Evolutionary conservation across 2,329 filamentous ascomycete species (phyloP).

Genomic region (Clonostachys rhizophaga): DNA sequence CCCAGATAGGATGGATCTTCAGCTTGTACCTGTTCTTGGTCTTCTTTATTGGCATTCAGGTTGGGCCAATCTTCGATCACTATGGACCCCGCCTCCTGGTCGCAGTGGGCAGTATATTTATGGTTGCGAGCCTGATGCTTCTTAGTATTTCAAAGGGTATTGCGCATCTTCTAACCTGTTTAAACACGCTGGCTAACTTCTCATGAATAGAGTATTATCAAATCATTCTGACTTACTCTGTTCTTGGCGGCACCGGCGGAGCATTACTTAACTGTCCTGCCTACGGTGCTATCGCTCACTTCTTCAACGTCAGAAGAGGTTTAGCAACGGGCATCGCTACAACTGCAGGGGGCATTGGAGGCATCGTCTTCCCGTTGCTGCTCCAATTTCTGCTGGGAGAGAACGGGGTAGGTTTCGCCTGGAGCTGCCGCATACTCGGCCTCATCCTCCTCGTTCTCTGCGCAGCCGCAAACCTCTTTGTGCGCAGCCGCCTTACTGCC

Average conservation of each 20-base stretch:
- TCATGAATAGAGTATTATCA: constrained; percentile 39
- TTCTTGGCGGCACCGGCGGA: constrained; percentile 33
- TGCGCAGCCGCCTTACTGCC: constrained; percentile 11
- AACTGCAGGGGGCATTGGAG: constrained; percentile 10
- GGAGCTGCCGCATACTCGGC: constrained; percentile 23
- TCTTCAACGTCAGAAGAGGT: not conserved
- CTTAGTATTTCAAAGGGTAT: constrained; percentile 37
- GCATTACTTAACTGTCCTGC: constrained; percentile 26
- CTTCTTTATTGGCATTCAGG: constrained; percentile 37
- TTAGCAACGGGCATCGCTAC: not conserved
- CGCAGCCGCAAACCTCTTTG: constrained; percentile 11
- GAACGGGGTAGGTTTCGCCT: constrained; percentile 19
- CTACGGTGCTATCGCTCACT: constrained; percentile 21
- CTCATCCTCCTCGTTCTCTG: constrained; percentile 20
- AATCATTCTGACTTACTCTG: constrained; percentile 36
- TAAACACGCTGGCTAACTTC: constrained; percentile 50
- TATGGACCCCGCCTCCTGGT: constrained; percentile 36
- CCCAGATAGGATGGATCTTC: constrained; percentile 44
- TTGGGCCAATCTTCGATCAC: constrained; percentile 41
- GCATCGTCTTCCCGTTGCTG: constrained; percentile 24
- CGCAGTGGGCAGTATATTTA: constrained; percentile 25
- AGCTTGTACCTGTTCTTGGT: constrained; percentile 38
- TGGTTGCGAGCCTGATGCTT: constrained; percentile 50
- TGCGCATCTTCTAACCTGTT: constrained; percentile 55
- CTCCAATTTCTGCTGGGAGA: constrained; percentile 17